phyloP scores from a whole-genome alignment of 768 basidiomycete genomes.

The Leccinum imitatum region DNA sequence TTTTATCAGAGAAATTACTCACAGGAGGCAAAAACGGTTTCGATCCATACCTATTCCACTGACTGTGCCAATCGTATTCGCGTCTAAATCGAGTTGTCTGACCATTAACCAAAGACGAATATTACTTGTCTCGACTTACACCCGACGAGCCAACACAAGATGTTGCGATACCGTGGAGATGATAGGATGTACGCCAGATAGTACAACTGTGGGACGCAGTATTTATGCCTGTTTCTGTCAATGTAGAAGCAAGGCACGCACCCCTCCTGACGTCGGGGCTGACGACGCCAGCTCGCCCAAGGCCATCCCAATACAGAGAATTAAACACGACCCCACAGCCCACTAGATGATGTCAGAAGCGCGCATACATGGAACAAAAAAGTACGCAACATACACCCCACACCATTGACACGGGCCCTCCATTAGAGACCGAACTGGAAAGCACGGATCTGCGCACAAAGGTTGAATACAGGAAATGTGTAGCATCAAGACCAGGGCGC shows the following conservation, averaged over 20 bases:
- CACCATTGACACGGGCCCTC: constrained; percentile 44
- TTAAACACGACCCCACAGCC: constrained; percentile 35
- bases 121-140: constrained; percentile 37
- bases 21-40: neutral
- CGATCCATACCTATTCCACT: constrained; percentile 31
- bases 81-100: constrained; percentile 27
- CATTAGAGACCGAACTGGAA: constrained; percentile 45
- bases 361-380: neutral
- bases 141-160: constrained; percentile 66
- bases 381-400: constrained; percentile 34
- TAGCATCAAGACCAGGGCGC: constrained; percentile 24
- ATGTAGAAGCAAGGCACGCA: constrained; percentile 9
- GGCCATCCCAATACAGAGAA: constrained; percentile 37
- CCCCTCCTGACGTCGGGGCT: constrained; percentile 40
- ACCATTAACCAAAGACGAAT: neutral
- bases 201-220: constrained; percentile 41
- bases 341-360: constrained; percentile 20
- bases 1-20: neutral
- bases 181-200: constrained; percentile 63
- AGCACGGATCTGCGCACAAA: constrained; percentile 40
- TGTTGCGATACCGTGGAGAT: constrained; percentile 52
- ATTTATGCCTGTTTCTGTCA: neutral
- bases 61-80: constrained; percentile 53
- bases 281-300: constrained; percentile 40
- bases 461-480: neutral